phyloP scores from a whole-genome alignment of 1,284 basidiomycete species.

The Naganishia albida region DNA sequence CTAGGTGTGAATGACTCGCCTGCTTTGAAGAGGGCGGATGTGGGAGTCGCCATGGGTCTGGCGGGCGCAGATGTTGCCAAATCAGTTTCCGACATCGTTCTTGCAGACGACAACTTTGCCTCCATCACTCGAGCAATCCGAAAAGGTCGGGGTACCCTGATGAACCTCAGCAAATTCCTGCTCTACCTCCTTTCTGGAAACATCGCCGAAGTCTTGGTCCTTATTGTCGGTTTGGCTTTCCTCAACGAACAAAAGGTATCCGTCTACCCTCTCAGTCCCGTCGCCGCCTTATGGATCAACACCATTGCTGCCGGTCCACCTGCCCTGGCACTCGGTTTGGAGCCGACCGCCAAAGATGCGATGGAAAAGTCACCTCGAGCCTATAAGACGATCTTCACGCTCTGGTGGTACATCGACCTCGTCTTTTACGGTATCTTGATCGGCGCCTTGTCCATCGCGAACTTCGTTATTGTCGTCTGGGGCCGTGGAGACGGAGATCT shows the following conservation, averaged over 20 bases:
- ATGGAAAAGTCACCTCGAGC: constrained; percentile 62
- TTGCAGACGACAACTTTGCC: constrained; percentile 72
- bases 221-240: constrained; percentile 69
- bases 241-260: constrained; percentile 61
- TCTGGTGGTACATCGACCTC: constrained; percentile 61
- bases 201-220: constrained; percentile 63
- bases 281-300: constrained; percentile 64
- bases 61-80: constrained; percentile 69
- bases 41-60: constrained; percentile 69
- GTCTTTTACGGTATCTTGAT: constrained; percentile 67
- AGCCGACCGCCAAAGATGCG: constrained; percentile 61
- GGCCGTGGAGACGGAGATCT: constrained; percentile 56
- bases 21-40: constrained; percentile 58
- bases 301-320: constrained; percentile 60
- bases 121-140: constrained; percentile 67
- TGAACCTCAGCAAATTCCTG: constrained; percentile 55
- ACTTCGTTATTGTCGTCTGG: constrained; percentile 40
- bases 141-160: constrained; percentile 63
- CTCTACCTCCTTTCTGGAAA: constrained; percentile 62
- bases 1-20: constrained; percentile 62
- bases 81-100: constrained; percentile 63
- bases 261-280: constrained; percentile 69
- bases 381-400: constrained; percentile 61
- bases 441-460: constrained; percentile 60
- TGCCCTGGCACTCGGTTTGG: constrained; percentile 64